Conservation (phyloP, 495 filamentous ascomycete species). For the Monascus purpureus region DNA sequence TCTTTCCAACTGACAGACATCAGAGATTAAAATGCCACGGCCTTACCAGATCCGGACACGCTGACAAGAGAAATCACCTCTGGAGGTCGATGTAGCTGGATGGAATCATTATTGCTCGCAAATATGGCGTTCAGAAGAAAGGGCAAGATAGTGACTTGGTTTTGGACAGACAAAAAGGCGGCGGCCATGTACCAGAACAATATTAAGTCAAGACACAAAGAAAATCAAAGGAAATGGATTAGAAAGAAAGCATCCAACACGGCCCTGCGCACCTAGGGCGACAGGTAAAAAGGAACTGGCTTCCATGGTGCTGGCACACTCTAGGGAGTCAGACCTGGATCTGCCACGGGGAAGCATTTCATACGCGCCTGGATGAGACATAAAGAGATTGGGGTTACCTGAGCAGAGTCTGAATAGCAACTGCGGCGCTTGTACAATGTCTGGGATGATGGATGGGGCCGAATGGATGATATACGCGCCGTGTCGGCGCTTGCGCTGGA, state of each 20-base stretch:
- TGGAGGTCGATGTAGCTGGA: neutral
- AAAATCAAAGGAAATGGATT: too few relatives aligned
- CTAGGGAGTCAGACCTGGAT: conserved; percentile 1
- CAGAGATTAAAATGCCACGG: neutral
- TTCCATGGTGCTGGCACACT: conserved; percentile 5
- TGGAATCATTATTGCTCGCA: neutral
- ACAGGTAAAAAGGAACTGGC: neutral
- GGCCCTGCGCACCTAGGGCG: too few relatives aligned
- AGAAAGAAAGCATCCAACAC: too few relatives aligned
- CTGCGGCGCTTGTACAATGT: conserved; percentile 13
- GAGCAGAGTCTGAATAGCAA: conserved; percentile 2
- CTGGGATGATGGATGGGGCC: conserved; percentile 6
- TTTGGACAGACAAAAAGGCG: neutral
- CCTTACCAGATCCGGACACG: neutral
- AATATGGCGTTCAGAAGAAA: conserved; percentile 1
- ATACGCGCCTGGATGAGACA: conserved; percentile 28
- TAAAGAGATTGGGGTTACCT: conserved; percentile 8
- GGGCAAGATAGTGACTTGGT: conserved; percentile 4
- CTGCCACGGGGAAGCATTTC: conserved; percentile 16
- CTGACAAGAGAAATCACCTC: neutral
- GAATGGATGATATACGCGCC: too few relatives aligned
- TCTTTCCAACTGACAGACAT: too few relatives aligned
- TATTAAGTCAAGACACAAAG: too few relatives aligned
- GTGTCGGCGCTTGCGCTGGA: conserved; percentile 15
- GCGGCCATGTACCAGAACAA: conserved; percentile 1